Evolutionary conservation across 2,329 filamentous ascomycete species (phyloP), one percentile per base, ranked within the genome.

Genomic region (Talaromyces atroroseus): DNA sequence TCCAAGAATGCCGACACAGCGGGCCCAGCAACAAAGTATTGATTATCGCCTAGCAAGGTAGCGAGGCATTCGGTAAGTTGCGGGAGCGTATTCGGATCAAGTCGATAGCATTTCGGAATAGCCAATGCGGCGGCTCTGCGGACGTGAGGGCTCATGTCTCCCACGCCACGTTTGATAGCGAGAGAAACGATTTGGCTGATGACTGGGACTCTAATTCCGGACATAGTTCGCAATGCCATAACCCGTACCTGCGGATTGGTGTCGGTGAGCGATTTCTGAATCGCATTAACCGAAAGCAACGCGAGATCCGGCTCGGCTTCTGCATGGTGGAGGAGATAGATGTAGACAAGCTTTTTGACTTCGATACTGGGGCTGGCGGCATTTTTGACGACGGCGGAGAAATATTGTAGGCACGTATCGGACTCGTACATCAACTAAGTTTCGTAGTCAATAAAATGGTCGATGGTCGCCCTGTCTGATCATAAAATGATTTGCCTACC

Each of bases 381-480:
- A 65, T 97, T 99, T 78, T 99, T 99, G 71, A 99, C 90, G 55
- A 99, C 89, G 23, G 91, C 89, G n/a, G 92, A 95, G 79, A 99
- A 99, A 80, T 92, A 95, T 21, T 89, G 86, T 2, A 95, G 80
- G 57, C 91, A 96, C 63, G 90, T 87, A 71, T 95, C 89, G 65
- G 89, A 85, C 64, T 86, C 85, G 76, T 96, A 97, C 85, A 96
- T 95, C 88, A 97, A 92, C 90, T 96, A 67, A 40, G 24, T 49
- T 57, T n/a, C 47, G 12, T 7, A 52, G 23, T 18, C 16, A 16
- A 16, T 36, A 36, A 2, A 6, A 16, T 10, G 44, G 45, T 49
- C 23, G 40, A 46, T 23, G 11, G 36, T 8, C 21, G 24, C 11
- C 18, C n/a, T 2, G 11, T 24, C 1, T 29, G 42, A 34, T 7